Evolutionary conservation across 441 rosid species (phyloP).

Genomic region (Jatropha podagrica): DNA sequence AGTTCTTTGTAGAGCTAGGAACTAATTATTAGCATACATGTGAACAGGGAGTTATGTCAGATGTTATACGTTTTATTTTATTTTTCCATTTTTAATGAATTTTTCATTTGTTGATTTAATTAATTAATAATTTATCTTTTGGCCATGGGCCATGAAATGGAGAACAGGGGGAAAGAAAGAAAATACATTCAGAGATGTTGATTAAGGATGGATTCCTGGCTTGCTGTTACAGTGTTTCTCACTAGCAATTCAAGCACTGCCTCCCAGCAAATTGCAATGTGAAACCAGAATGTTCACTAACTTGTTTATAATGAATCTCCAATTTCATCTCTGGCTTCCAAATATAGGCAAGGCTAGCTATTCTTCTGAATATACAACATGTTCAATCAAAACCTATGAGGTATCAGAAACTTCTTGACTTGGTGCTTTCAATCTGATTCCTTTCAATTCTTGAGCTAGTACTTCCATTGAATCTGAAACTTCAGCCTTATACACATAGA

Average conservation of each 20-base stretch:
- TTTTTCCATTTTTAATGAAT: not conserved
- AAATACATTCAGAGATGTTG: not conserved
- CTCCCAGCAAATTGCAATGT: no score
- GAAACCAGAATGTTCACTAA: no score
- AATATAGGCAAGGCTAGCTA: no score
- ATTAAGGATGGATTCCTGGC: not conserved
- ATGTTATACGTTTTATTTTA: not conserved
- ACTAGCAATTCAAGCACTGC: no score
- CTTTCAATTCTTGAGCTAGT: slow-evolving; percentile 52
- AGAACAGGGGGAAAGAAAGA: not conserved
- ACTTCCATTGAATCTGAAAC: slow-evolving; percentile 62
- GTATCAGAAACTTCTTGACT: slow-evolving; percentile 18
- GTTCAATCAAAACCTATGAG: not conserved
- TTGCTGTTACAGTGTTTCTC: not conserved
- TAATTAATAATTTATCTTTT: not conserved
- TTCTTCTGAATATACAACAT: no score
- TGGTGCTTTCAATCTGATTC: slow-evolving; percentile 21
- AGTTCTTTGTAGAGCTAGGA: slow-evolving; percentile 18
- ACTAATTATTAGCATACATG: not conserved
- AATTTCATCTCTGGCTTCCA: no score
- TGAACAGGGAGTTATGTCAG: not conserved
- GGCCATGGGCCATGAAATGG: not conserved
- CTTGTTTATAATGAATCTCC: no score
- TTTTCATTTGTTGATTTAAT: not conserved
- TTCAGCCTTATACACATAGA: slow-evolving; percentile 77